These are phyloP conservation scores for Silybum marianum DNA, from an alignment of 129 eudicot species.

Conservation along the genomic window DNA sequence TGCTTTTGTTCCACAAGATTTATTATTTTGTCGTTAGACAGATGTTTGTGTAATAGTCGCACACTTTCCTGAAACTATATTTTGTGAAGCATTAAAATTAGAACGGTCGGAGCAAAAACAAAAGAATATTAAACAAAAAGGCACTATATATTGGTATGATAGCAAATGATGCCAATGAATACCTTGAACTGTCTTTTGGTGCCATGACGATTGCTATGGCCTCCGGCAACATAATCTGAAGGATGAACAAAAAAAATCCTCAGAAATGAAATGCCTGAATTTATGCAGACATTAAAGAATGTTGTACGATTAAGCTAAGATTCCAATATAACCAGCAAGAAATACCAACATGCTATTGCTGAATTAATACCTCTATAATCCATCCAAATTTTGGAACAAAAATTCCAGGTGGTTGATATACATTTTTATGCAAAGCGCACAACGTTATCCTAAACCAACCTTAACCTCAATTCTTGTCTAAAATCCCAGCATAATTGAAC, in stretches of 20 bases:
- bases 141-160: not conserved
- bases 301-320: not conserved
- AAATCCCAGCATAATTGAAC: not conserved
- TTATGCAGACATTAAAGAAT: not conserved
- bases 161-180: slow-evolving; percentile 7
- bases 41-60: not conserved
- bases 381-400: not conserved
- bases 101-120: not conserved
- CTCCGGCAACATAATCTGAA: slow-evolving; percentile 95
- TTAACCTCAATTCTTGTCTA: not conserved
- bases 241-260: slow-evolving; percentile 14
- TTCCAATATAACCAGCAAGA: not conserved
- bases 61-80: not conserved
- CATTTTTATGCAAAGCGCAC: not conserved
- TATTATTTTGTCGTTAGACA: not conserved
- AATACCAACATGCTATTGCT: not conserved
- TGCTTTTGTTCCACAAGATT: not conserved
- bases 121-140: not conserved
- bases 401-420: not conserved
- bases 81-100: not conserved
- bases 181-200: slow-evolving; percentile 85
- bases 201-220: slow-evolving; percentile 99
- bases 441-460: not conserved
- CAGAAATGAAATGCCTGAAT: slow-evolving; percentile 5
- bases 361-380: not conserved